A percentile compares a stretch with the other conserved stretches of the same genome.
phyloP scores from a whole-genome alignment of 2,329 filamentous ascomycete species.

The Sphaerulina vaccinii region DNA sequence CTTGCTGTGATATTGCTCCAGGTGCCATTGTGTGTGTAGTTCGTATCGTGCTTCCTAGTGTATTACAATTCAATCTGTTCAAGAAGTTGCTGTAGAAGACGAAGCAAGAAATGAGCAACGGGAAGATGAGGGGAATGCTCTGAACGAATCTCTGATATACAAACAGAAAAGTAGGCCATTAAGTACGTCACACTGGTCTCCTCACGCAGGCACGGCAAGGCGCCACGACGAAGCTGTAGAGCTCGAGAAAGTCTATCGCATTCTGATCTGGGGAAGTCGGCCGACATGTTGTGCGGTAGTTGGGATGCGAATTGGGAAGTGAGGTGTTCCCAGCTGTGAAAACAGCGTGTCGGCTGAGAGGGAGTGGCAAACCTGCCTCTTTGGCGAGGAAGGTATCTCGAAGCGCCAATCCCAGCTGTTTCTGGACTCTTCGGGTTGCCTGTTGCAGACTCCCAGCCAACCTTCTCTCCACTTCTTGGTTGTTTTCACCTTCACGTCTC shows the following conservation, averaged over 20 bases:
- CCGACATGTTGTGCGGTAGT: constrained; percentile 4
- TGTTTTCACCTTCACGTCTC: not conserved
- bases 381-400: constrained; percentile 14
- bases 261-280: constrained; percentile 13
- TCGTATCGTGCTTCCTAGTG: not conserved
- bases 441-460: constrained; percentile 5
- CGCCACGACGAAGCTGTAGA: constrained; percentile 2
- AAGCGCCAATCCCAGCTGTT: constrained; percentile 12
- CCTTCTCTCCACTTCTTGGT: constrained; percentile 1
- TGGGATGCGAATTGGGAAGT: constrained; percentile 6
- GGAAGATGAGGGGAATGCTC: not conserved
- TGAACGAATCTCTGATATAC: not conserved
- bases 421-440: constrained; percentile 9
- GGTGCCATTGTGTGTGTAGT: constrained; percentile 27
- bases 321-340: not conserved
- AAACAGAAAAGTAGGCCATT: constrained; percentile 6
- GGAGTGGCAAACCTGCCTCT: constrained; percentile 6
- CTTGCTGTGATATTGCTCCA: constrained; percentile 26
- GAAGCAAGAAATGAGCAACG: constrained; percentile 10
- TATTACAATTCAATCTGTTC: not conserved
- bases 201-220: constrained; percentile 9
- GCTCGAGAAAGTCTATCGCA: constrained; percentile 22
- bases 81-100: not conserved
- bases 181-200: constrained; percentile 22
- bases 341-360: constrained; percentile 12